Percentiles rank a stretch among this genome's conserved stretches.
Evolutionary conservation across 352 stramenopile genomes (phyloP).

Genomic region (Phytophthora multivora): DNA sequence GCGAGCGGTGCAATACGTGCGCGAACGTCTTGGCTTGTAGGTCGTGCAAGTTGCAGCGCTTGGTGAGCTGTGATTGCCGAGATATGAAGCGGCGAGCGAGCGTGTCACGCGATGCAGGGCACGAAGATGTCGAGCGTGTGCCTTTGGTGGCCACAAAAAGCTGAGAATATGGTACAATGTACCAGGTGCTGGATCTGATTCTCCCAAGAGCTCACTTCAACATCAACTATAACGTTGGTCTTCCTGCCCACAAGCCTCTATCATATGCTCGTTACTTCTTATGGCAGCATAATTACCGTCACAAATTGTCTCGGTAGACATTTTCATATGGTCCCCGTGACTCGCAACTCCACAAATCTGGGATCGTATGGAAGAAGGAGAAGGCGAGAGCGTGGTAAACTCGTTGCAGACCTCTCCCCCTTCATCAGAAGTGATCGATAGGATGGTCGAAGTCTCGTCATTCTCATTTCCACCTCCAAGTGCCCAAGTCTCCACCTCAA

Average conservation of each 20-base stretch:
- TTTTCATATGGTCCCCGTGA: neutral
- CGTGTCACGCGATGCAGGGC: neutral
- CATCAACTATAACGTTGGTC: neutral
- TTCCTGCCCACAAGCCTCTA: too few species aligned
- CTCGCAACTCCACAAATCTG: neutral
- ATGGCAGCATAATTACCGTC: neutral
- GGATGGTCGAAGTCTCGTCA: neutral
- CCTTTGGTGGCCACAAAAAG: constrained; percentile 1
- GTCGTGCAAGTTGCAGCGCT: constrained; percentile 5
- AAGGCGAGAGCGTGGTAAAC: neutral
- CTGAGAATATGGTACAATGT: constrained; percentile 6
- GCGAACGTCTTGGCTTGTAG: constrained; percentile 22
- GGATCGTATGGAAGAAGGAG: neutral
- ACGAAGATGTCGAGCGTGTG: constrained; percentile 8
- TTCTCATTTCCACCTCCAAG: constrained; percentile 1
- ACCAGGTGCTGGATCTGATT: constrained; percentile 1
- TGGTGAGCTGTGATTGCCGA: neutral
- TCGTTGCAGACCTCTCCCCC: neutral
- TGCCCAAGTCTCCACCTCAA: neutral
- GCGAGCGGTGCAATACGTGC: constrained; percentile 8
- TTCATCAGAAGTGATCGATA: neutral
- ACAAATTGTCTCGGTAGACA: neutral
- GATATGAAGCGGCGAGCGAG: constrained; percentile 3
- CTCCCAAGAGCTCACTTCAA: neutral
- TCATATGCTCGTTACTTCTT: neutral